These are phyloP conservation scores for Salix viminalis DNA, from an alignment of 345 rosid species.

Conservation along the genomic window DNA sequence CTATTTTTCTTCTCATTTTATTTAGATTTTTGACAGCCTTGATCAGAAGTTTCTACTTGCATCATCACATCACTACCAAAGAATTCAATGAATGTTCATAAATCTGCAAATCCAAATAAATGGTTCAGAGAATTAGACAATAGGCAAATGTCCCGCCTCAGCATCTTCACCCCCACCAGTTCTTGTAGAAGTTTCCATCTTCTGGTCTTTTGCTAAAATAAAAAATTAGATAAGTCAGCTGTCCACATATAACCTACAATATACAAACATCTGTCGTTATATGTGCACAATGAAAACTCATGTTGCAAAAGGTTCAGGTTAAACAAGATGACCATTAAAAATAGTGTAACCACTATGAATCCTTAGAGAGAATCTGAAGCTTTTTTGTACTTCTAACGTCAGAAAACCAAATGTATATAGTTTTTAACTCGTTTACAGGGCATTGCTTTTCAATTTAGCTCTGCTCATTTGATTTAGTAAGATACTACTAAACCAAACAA, in stretches of 20 bases:
- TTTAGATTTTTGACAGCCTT: too few relatives aligned
- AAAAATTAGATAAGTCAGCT: neutral
- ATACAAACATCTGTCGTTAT: neutral
- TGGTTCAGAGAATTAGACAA: neutral
- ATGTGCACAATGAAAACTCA: neutral
- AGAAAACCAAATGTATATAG: neutral
- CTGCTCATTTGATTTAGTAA: neutral
- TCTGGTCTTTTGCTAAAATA: constrained; percentile 9
- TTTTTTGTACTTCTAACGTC: neutral
- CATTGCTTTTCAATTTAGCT: neutral
- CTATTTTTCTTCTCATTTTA: too few relatives aligned
- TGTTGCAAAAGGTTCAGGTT: neutral
- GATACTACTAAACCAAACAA: neutral
- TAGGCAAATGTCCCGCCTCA: constrained; percentile 8
- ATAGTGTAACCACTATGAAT: neutral
- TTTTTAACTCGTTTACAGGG: neutral
- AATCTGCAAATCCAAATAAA: neutral
- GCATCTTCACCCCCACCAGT: constrained; percentile 12
- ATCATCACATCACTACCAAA: constrained; percentile 7
- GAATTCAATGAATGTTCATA: neutral
- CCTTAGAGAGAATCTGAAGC: neutral
- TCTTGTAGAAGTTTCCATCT: constrained; percentile 14
- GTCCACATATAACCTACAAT: neutral
- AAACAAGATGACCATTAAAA: neutral
- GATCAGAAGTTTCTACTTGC: too few relatives aligned